Evolutionary conservation across 179 eudicot genomes (phyloP), one percentile per base, ranked within the genome.

Genomic region (Drosera spatulata): DNA sequence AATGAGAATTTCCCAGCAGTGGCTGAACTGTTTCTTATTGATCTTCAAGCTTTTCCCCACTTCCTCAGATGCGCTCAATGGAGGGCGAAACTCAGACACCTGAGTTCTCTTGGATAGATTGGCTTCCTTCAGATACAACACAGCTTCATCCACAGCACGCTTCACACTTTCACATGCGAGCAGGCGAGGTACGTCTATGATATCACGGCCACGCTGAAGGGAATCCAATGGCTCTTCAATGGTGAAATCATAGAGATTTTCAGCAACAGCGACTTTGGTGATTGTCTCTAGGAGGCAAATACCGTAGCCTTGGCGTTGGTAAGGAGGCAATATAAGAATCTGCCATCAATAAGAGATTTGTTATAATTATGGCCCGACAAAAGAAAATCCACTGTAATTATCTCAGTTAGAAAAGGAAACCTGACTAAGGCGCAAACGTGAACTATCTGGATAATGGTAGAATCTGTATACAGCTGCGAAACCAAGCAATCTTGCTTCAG

Each of bases 221-320:
- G 95, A 75, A 39, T 93, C 96, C 58, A 75, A 82, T 6, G 99
- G 99, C 75, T 93, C 99, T 77, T 93, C 99, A 56, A 86, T 72
- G 38, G 96, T 82, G 53, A 93, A 69, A 65, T 93, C 99, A 62
- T 89, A 83, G 61, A 80, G 82, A 63, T 76, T 55, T 64, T 84
- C 90, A 9, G 86, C 41, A 41, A 82, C 60, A 37, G 95, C 95
- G 60, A 89, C 65, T 59, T 61, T 64, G 75, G 77, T 78, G 46
- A 93, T 85, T 56, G 62, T 70, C 74, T 93, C 83, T 11, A 93
- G 51, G 67, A 93, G 93, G 50, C 41, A 51, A 22, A 72, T 75
- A 8, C 99, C 95, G 63, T 84, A 81, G 46, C 99, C 99, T 66
- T 84, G 82, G 47, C 80, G 72, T 66, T 93, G 99, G 68, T 82